Evolutionary conservation across 257 asterid species (phyloP), one percentile per base, ranked within the genome.

Genomic region (Leptodermis oblonga): DNA sequence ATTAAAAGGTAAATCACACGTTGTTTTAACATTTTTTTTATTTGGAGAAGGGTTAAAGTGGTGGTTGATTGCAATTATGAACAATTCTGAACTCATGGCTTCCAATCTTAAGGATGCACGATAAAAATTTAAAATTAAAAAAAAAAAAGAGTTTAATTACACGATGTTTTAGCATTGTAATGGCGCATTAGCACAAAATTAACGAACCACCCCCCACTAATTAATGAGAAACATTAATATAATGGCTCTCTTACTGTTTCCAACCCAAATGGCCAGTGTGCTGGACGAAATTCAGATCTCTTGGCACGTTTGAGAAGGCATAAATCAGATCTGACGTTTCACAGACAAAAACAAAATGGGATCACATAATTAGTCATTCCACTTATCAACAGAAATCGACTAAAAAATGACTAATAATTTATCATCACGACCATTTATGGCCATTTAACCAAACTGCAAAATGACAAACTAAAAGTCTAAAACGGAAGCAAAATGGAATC

Each of bases 201-300:
- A n/a, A n/a, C n/a, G n/a, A n/a, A n/a, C n/a, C n/a, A n/a, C n/a
- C n/a, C n/a, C n/a, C n/a, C n/a, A n/a, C n/a, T n/a, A n/a, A n/a
- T n/a, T n/a, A n/a, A n/a, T n/a, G n/a, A n/a, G n/a, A n/a, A n/a
- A n/a, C n/a, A n/a, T n/a, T n/a, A n/a, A n/a, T n/a, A n/a, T n/a
- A n/a, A n/a, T n/a, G n/a, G n/a, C n/a, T n/a, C 17, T 30, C 92
- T 79, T 72, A 87, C 91, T 77, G 41, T 77, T 92, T 92, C 97
- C 97, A 92, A 22, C 97, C 97, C 89, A 92, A 80, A 74, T 77
- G 92, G 80, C 95, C 86, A 51, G 80, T 92, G 88, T 92, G 97
- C 72, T 92, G 97, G 25, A 92, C 77, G 76, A 92, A 92, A 82
- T 89, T 92, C 3, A 92, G 83, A 81, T 87, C 89, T 73, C 83